Evolutionary conservation across 345 rosid species (phyloP), one percentile per base, ranked within the genome.

Genomic region (Brassica cretica): DNA sequence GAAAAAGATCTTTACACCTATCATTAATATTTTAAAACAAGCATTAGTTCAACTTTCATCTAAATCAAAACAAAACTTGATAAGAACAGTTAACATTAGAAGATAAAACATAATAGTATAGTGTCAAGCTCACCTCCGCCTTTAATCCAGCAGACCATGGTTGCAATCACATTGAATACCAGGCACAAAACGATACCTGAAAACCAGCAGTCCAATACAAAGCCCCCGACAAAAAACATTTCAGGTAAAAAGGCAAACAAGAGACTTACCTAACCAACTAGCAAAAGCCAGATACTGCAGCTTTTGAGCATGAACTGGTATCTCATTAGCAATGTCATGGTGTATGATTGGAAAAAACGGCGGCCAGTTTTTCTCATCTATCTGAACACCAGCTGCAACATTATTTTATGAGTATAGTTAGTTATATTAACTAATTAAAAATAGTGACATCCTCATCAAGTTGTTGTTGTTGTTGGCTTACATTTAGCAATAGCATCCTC

Each of bases 261-360:
- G 6, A 46, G 8, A 62, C 86, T 72, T 80, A 93, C 99, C 99
- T 82, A 96, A 88, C 99, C 98, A 96, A 86, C 97, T 96, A 30
- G 97, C 97, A 61, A 96, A 96, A 70, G 99, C 99, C 74, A 96
- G 85, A 85, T 96, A 96, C 82, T 96, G 99, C 70, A 91, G 84
- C 86, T 87, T 90, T 37, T 96, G 99, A 16, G 93, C 97, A 84
- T 90, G 91, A 76, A 88, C 87, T 8, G 98, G 99, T 83, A 91
- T 96, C 83, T 96, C 99, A 46, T 90, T 96, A 25, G 98, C 88
- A 69, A 96, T 90, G 79, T 96, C 99, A 79, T 96, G 99, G 80
- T 93, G 99, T 71, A 96, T 93, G 55, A 96, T 89, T 63, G 99
- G 99, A 71, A 90, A 96, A 78, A 89, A 81, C 2, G 98, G 97